Conservation (phyloP, 768 basidiomycete species). For the Tricholoma sp. region DNA sequence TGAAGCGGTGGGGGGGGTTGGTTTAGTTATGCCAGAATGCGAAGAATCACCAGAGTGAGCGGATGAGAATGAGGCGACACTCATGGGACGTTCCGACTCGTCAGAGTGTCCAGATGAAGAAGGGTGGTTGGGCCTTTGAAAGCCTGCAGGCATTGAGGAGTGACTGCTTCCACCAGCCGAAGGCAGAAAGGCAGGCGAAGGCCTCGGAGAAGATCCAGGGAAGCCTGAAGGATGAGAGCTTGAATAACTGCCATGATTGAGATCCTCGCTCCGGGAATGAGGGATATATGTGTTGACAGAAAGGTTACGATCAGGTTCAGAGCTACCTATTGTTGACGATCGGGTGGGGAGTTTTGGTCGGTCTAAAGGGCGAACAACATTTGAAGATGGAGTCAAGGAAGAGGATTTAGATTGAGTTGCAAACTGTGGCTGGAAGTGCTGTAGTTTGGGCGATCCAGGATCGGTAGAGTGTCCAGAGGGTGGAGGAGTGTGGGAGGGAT, state of each 20-base stretch:
- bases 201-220: conserved; percentile 36
- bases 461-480: conserved; percentile 22
- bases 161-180: conserved; percentile 39
- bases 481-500: conserved; percentile 14
- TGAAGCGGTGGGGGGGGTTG: conserved; percentile 48
- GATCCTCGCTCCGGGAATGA: conserved; percentile 68
- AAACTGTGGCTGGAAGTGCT: conserved; percentile 13
- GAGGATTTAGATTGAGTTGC: conserved; percentile 18
- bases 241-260: conserved; percentile 46
- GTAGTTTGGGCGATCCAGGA: conserved; percentile 17
- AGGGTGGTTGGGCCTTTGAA: conserved; percentile 40
- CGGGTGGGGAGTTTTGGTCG: conserved; percentile 55
- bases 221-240: conserved; percentile 20
- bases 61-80: conserved; percentile 46
- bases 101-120: conserved; percentile 53
- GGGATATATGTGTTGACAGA: conserved; percentile 29
- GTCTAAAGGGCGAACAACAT: conserved; percentile 37
- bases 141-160: conserved; percentile 54
- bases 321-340: conserved; percentile 56
- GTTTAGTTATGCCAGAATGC: conserved; percentile 31
- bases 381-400: conserved; percentile 27
- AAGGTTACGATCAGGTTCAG: conserved; percentile 51
- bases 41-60: conserved; percentile 51
- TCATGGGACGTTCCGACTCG: conserved; percentile 40
- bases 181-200: conserved; percentile 42